Base-by-base conservation (phyloP, 371 early-diverging fungal genomes). In the Mucor sp. region DNA sequence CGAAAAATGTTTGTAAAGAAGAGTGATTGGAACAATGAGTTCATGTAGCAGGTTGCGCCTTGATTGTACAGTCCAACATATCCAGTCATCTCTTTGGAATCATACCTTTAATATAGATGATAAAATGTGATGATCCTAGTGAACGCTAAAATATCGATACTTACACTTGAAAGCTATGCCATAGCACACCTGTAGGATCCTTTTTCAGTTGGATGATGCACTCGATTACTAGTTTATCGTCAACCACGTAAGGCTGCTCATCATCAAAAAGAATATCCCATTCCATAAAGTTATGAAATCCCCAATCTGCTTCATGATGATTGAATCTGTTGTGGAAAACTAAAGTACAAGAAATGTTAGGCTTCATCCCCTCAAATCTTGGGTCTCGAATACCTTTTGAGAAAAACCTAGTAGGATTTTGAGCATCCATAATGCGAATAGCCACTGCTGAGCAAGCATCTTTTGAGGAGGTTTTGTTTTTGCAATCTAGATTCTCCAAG, bases 41-140 rank as follows among this genome's bases (percentile, higher is more conserved):
- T 99, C 94, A 99, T 95, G 80, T 99, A 99, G 81, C 99, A 99
- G 0, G 99, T 99, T 3, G 99, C 99, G 8, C 99, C 99, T 71
- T 99, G 97, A 80, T 99, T 99, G 58, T 88, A 89, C 65, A 99
- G 77, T 2, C 99, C 99, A 44, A 97, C 94, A 72, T 86, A 92
- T 6, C 97, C 97, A n/a, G 98, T 96, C 73, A 88, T 88, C 58
- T 88, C 83, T 72, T 92, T 91, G 44, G 97, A 94, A 75, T 95
- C 92, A 72, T 91, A 95, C 72, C 91, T 91, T 11, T 21, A 32
- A 35, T 21, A 43, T 14, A 14, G 27, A 39, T 19, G 59, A 23
- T 19, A 15, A 44, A 43, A 33, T 21, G 17, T 7, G 19, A 25
- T 32, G 43, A 41, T 12, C n/a, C 8, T 6, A 44, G 6, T 19